These are phyloP conservation scores for Eutypella sp. DNA, from an alignment of 2,329 filamentous ascomycete genomes.

Conservation along the genomic window DNA sequence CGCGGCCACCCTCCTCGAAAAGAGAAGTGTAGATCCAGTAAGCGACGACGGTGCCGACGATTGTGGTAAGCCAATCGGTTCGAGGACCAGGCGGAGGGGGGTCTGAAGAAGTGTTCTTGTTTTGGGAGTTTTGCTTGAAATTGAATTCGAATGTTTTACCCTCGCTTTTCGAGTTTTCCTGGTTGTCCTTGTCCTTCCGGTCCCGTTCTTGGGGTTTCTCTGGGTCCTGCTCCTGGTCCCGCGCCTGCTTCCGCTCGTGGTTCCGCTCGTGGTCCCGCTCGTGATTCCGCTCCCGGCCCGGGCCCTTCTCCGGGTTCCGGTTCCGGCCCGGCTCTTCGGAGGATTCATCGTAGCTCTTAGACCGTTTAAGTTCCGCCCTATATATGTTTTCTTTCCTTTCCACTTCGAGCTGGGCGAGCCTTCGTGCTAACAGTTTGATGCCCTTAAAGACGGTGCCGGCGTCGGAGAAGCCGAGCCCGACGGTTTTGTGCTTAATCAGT, in stretches of 20 bases:
- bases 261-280: constrained; percentile 16
- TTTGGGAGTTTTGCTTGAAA: constrained; percentile 11
- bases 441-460: constrained; percentile 11
- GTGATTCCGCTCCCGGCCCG: constrained; percentile 7
- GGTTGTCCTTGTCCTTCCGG: no score
- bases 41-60: constrained; percentile 46
- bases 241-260: constrained; percentile 11
- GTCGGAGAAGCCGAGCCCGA: constrained; percentile 6
- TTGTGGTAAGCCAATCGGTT: constrained; percentile 36
- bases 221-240: constrained; percentile 11
- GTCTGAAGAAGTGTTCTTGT: constrained; percentile 11
- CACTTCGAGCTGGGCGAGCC: constrained; percentile 9
- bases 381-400: background rate
- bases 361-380: background rate
- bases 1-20: constrained; percentile 45
- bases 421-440: constrained; percentile 11
- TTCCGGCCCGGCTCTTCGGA: constrained; percentile 15
- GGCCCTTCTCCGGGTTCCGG: constrained; percentile 13
- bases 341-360: constrained; percentile 9
- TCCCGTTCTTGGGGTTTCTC: constrained; percentile 13
- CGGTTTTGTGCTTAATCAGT: constrained; percentile 7
- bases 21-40: constrained; percentile 41
- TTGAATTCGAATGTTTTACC: constrained; percentile 25
- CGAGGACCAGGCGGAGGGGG: background rate
- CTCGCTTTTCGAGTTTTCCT: no score